Evolutionary conservation across 495 filamentous ascomycete species (phyloP).

Genomic region (Penicillium fimorum): DNA sequence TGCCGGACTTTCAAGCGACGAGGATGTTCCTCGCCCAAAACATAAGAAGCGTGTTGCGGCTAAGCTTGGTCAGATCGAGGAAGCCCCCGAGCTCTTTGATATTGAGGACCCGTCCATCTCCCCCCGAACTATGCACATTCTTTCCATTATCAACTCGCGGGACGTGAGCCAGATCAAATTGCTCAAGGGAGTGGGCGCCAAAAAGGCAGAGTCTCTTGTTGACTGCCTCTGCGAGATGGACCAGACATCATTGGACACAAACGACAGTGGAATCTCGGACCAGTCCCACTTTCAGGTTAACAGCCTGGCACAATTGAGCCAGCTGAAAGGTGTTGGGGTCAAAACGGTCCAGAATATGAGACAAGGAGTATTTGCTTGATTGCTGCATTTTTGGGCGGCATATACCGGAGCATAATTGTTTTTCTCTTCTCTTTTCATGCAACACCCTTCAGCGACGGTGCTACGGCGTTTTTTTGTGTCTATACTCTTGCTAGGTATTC

Average conservation of each 20-base stretch:
- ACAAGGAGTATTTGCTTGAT: slow-evolving; percentile 43
- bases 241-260: slow-evolving; percentile 19
- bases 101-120: slow-evolving; percentile 46
- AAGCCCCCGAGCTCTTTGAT: slow-evolving; percentile 24
- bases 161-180: slow-evolving; percentile 64
- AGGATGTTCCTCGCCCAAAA: slow-evolving; percentile 30
- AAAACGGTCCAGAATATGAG: slow-evolving; percentile 57
- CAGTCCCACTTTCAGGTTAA: slow-evolving; percentile 36
- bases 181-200: slow-evolving; percentile 63
- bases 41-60: slow-evolving; percentile 44
- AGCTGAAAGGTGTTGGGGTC: slow-evolving; percentile 50
- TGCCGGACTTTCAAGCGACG: slow-evolving; percentile 27
- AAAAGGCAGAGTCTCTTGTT: slow-evolving; percentile 55
- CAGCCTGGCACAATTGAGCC: slow-evolving; percentile 47
- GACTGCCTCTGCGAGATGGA: slow-evolving; percentile 53
- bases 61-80: slow-evolving; percentile 25
- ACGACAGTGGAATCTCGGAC: slow-evolving; percentile 20
- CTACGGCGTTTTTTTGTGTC: slow-evolving; percentile 32
- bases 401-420: slow-evolving; percentile 17
- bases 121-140: slow-evolving; percentile 66
- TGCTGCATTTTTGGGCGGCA: slow-evolving; percentile 17
- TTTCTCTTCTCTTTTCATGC: slow-evolving; percentile 21
- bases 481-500: slow-evolving; percentile 8
- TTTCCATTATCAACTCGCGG: slow-evolving; percentile 83
- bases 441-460: slow-evolving; percentile 42